Evolutionary conservation across 805 yeast species (phyloP), one percentile per base, ranked within the genome.

Genomic region (Candida berthetii): DNA sequence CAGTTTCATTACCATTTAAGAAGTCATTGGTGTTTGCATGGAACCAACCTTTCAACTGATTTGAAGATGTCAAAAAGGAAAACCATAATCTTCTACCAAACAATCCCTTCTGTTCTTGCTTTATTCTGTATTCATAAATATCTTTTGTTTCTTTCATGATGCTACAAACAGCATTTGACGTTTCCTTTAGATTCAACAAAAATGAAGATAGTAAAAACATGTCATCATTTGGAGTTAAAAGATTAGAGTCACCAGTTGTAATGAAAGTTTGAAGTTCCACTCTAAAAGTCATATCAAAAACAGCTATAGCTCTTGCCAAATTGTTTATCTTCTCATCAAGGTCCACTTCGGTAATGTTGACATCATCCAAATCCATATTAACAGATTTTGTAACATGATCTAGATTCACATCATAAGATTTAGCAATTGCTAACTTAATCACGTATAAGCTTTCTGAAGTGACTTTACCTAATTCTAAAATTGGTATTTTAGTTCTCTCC

Each of bases 141-240:
- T 42, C 45, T 8, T 63, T 50, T 1, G 62, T 44, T 28, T 60
- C 61, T 10, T 55, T 58, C 45, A 69, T 51, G 24, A 71, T 45
- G 9, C 50, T 47, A 7, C 63, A 50, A 3, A 65, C 52, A 1
- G 59, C 44, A 34, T 60, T 55, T 0, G 70, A 57, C 19, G 61
- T 54, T 44, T 70, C 70, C 46, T 72, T 65, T 36, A 71, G 58
- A 48, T 74, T 74, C 57, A 74, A 62, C 19, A 74, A 42, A 49
- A 74, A 74, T 0, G 78, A 71, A 1, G 79, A 71, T 3, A 74
- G 42, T 14, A 74, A 48, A 45, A 74, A 74, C 60, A 71, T 64
- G 47, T 74, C 76, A 43, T 73, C 78, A 39, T 70, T 63, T 10
- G 78, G 77, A 31, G 66, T 54, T 7, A 71, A 48, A 22, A 61